Percentiles rank a stretch among this genome's conserved stretches.
Evolutionary conservation across 768 basidiomycete species (phyloP).

Genomic region (Lepiota venenata): DNA sequence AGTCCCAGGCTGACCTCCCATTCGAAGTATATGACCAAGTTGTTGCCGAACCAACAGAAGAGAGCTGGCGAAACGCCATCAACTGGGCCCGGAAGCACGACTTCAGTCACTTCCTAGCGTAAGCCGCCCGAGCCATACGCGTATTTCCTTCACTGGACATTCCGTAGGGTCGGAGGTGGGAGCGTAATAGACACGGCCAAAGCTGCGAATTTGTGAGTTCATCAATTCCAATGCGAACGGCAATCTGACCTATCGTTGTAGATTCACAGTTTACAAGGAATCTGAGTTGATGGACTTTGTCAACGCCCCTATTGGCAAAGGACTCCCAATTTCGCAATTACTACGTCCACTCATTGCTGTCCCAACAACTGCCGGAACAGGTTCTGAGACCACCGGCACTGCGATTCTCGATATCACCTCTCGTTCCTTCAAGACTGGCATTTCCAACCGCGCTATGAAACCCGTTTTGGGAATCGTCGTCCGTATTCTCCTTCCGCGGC

Average conservation of each 20-base stretch:
- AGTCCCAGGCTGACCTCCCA: slow-evolving; percentile 68
- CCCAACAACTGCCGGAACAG: slow-evolving; percentile 77
- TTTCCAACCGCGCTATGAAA: slow-evolving; percentile 88
- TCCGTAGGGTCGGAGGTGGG: slow-evolving; percentile 81
- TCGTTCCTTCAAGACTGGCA: slow-evolving; percentile 93
- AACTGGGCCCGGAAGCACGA: slow-evolving; percentile 82
- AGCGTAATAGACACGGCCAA: slow-evolving; percentile 97
- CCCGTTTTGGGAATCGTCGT: slow-evolving; percentile 81
- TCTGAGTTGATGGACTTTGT: slow-evolving; percentile 94
- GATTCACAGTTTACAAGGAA: slow-evolving; percentile 89
- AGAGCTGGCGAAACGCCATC: slow-evolving; percentile 86
- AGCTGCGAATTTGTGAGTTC: slow-evolving; percentile 78
- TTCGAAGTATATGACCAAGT: slow-evolving; percentile 83
- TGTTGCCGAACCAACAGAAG: slow-evolving; percentile 89
- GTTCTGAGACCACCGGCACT: slow-evolving; percentile 93
- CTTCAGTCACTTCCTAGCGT: slow-evolving; percentile 94
- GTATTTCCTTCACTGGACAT: slow-evolving; percentile 2
- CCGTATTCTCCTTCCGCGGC: slow-evolving; percentile 16
- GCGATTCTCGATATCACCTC: slow-evolving; percentile 94
- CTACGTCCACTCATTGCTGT: slow-evolving; percentile 86
- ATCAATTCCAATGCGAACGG: not conserved
- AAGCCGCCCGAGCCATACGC: slow-evolving; percentile 22
- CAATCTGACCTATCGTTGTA: slow-evolving; percentile 23
- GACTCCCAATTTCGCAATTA: slow-evolving; percentile 71
- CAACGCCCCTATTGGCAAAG: slow-evolving; percentile 94